A percentile compares a stretch with the other conserved stretches of the same genome.
These are phyloP conservation scores for Cryphonectria parasitica DNA, from an alignment of 2,329 filamentous ascomycete species.

Conservation along the genomic window DNA sequence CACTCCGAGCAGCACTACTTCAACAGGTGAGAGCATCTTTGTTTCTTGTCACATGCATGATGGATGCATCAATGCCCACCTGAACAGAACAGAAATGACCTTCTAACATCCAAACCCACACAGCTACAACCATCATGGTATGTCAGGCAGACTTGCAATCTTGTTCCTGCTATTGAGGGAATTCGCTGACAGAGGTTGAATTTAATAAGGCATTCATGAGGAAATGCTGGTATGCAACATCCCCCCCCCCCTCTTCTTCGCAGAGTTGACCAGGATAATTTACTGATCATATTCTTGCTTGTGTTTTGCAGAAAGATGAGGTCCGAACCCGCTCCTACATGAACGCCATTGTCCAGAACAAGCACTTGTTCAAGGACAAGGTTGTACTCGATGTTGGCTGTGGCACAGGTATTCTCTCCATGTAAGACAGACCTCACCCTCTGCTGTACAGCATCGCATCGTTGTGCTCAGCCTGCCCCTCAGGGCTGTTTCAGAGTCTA, in stretches of 20 bases:
- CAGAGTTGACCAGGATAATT: conserved; percentile 8
- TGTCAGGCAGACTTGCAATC: conserved; percentile 38
- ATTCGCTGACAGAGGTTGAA: conserved; percentile 24
- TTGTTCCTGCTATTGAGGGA: conserved; percentile 3
- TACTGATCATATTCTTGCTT: conserved; percentile 33
- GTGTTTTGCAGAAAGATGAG: conserved; percentile 81
- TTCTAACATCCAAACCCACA: conserved; percentile 24
- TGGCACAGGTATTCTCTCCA: conserved; percentile 96
- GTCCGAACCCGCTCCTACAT: conserved; percentile 96
- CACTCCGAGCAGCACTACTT: conserved; percentile 99
- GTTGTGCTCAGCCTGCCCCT: neutral
- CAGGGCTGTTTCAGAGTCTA: neutral
- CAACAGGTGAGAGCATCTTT: conserved; percentile 74
- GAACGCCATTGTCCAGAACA: conserved; percentile 96
- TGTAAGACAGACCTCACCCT: conserved; percentile 61
- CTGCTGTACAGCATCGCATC: neutral
- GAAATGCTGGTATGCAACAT: conserved; percentile 85
- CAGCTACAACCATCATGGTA: conserved; percentile 98
- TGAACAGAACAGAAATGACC: neutral
- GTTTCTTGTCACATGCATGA: conserved; percentile 21
- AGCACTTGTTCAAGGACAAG: conserved; percentile 81
- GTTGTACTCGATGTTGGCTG: conserved; percentile 96
- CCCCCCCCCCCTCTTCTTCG: conserved; percentile 21
- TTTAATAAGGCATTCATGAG: conserved; percentile 80
- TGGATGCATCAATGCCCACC: neutral